Percentiles rank a stretch among this genome's conserved stretches.
Conservation (phyloP, 2,329 filamentous ascomycete species). For the Apiospora koreana region DNA sequence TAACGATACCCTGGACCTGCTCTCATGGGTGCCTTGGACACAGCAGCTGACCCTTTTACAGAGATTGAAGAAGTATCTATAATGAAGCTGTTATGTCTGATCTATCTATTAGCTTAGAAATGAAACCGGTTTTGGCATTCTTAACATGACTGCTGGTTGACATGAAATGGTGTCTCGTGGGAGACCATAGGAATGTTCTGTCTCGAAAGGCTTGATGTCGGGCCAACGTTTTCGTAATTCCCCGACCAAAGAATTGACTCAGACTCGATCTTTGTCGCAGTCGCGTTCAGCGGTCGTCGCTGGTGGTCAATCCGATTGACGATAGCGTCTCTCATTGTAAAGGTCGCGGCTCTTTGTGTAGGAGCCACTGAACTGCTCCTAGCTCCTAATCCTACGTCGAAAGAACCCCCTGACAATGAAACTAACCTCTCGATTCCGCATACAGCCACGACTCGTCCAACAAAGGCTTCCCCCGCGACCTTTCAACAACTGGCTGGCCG, state of each 20-base stretch:
- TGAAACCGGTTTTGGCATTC: not conserved
- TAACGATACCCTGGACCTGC: too few species aligned
- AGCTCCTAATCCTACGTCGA: not conserved
- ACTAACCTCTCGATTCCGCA: not conserved
- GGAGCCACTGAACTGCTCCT: not conserved
- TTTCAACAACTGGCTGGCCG: not conserved
- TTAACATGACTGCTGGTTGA: not conserved
- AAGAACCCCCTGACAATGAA: slow-evolving; percentile 4
- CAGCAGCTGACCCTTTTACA: too few species aligned
- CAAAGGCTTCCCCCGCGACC: not conserved
- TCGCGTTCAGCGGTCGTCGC: not conserved
- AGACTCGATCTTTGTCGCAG: not conserved
- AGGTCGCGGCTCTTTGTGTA: not conserved
- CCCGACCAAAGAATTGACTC: not conserved
- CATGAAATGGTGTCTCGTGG: not conserved
- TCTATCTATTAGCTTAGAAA: too few species aligned
- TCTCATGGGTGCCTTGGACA: too few species aligned
- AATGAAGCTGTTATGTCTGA: not conserved
- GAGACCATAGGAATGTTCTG: not conserved
- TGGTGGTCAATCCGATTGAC: not conserved
- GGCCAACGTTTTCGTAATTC: not conserved
- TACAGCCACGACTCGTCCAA: not conserved
- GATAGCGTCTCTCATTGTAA: not conserved
- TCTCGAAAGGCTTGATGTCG: not conserved
- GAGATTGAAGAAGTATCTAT: too few species aligned